Base-by-base conservation (phyloP, 768 basidiomycete genomes). In the Basidioascus undulatus region DNA sequence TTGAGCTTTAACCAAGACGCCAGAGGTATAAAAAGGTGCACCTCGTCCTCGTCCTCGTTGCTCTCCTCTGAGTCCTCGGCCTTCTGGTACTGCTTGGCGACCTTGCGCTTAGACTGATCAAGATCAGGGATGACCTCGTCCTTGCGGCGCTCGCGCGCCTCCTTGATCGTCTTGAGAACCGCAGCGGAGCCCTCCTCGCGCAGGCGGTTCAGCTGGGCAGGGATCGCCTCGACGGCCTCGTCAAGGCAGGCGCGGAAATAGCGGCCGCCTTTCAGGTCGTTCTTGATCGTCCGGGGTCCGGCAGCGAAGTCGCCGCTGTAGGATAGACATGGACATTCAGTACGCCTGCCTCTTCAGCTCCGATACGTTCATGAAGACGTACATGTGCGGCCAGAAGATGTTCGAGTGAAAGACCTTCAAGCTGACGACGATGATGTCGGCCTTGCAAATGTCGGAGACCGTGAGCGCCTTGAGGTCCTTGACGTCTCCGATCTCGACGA, bases 161-260 rank as follows among this genome's bases (percentile, higher is more conserved):
- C 64, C 42, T 69, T 64, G 47, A 89, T 76, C n/a, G 66, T 62
- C 28, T 69, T 62, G 57, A 70, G 59, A 10, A 76, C 79, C 1
- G 64, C 67, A 2, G 57, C 53, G 0, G 78, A 61, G 6, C 78
- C 80, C 34, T 79, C 62, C 6, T 67, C 64, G 44, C 69, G 66
- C 15, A 94, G 59, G 6, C 67, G 64, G 25, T 77, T 71, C 3
- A 76, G 72, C 48, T 89, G 83, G 1, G 53, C 57, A 50, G 64
- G 62, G 28, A 89, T 60, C 1, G 67, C 61, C 8, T 60, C 61
- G 38, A 78, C 58, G 19, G 68, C 63, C 32, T 69, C 65, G 16
- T 77, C 71, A 18, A 89, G 63, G 24, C 76, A 69, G n/a, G 75
- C 74, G 39, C 77, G 74, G 65, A 87, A 92, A 61, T 83, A 83